Evolutionary conservation across 2,329 filamentous ascomycete species (phyloP).

Genomic region (Trichoderma koningiopsis): DNA sequence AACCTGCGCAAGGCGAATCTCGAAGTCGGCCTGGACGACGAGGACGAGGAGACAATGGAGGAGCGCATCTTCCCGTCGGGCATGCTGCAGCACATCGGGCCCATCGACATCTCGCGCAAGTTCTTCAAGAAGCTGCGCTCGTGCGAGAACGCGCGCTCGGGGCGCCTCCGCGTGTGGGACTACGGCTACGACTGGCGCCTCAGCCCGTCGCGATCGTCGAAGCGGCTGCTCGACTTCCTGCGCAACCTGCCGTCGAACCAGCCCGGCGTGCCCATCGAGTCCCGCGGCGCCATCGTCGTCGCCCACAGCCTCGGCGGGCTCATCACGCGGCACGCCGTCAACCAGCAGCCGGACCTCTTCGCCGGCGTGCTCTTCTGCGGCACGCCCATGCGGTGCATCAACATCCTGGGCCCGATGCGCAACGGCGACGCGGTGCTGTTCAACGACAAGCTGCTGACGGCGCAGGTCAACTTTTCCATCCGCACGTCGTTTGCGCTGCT

Average conservation of each 20-base stretch:
- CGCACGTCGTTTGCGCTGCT: constrained; percentile 83
- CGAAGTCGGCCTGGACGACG: constrained; percentile 77
- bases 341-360: constrained; percentile 81
- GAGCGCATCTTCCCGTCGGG: constrained; percentile 82
- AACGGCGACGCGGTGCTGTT: constrained; percentile 92
- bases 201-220: constrained; percentile 75
- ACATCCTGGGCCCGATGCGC: constrained; percentile 84
- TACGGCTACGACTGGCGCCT: constrained; percentile 96
- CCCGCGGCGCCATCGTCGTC: constrained; percentile 75
- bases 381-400: constrained; percentile 82
- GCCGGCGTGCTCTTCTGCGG: constrained; percentile 84
- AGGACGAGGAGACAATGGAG: constrained; percentile 82
- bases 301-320: constrained; percentile 87
- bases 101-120: constrained; percentile 83
- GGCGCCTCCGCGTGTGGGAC: constrained; percentile 78
- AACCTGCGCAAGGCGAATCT: constrained; percentile 91
- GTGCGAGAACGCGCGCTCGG: constrained; percentile 70
- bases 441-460: constrained; percentile 85
- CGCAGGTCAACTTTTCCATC: constrained; percentile 90
- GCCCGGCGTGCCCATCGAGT: constrained; percentile 50
- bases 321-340: constrained; percentile 86
- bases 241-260: constrained; percentile 75
- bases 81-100: constrained; percentile 89
- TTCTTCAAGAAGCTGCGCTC: constrained; percentile 77
- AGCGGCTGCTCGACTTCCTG: constrained; percentile 71